Conservation (phyloP, 192 early-diverging fungal genomes). For the Coemansia sp. region DNA sequence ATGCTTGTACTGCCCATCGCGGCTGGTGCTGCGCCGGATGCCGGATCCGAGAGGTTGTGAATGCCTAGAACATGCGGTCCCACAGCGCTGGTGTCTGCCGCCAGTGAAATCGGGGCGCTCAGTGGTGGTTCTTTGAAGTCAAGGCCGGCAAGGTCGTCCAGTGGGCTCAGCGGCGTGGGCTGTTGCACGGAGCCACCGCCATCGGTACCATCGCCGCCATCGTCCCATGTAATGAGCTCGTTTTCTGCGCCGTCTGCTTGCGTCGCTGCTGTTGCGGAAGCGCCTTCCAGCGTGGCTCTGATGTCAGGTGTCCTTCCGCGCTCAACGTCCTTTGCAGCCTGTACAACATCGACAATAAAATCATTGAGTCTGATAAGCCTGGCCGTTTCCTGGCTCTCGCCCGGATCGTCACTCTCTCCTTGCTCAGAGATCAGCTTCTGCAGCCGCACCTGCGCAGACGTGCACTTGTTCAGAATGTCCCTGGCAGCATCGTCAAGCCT, state of each 20-base stretch:
- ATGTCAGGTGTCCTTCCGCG: slow-evolving; percentile 31
- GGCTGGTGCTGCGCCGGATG: slow-evolving; percentile 2
- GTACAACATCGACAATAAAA: slow-evolving; percentile 37
- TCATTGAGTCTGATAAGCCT: slow-evolving; percentile 47
- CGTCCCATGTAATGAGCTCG: slow-evolving; percentile 43
- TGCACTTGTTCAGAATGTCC: slow-evolving; percentile 43
- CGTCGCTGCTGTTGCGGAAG: neutral
- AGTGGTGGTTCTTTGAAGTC: slow-evolving; percentile 24
- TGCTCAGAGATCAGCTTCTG: slow-evolving; percentile 46
- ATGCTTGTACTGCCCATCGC: neutral
- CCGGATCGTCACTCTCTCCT: slow-evolving; percentile 16
- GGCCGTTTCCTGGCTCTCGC: slow-evolving; percentile 30
- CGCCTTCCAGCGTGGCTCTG: slow-evolving; percentile 2
- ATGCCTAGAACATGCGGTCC: slow-evolving; percentile 17
- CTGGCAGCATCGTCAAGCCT: slow-evolving; percentile 40
- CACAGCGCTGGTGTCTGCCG: neutral
- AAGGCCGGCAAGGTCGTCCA: slow-evolving; percentile 45
- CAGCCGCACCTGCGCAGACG: slow-evolving; percentile 37
- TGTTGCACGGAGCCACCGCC: neutral
- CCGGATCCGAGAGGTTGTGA: slow-evolving; percentile 20
- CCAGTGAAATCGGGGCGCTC: slow-evolving; percentile 1
- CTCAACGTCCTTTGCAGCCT: slow-evolving; percentile 35
- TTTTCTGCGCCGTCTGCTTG: neutral
- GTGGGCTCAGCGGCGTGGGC: slow-evolving; percentile 12
- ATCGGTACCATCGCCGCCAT: slow-evolving; percentile 1